Evolutionary conservation across 2,329 filamentous ascomycete species (phyloP).

Genomic region (Xylariaceae sp.): DNA sequence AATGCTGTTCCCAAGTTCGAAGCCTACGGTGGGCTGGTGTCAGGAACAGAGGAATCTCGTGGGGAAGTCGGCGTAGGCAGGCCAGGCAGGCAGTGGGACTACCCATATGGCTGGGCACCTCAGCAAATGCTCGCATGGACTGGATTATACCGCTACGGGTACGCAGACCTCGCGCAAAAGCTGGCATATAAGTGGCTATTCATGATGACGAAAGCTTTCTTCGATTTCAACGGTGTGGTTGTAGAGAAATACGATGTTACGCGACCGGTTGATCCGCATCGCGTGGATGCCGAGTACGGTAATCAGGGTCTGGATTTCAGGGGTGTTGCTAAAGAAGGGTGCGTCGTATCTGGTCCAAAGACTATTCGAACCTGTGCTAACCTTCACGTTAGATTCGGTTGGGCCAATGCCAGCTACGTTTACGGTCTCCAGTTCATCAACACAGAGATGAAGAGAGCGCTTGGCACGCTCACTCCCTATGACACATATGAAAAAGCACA

Average conservation of each 20-base stretch:
- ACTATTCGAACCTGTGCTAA: neutral
- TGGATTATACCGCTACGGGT: constrained; percentile 85
- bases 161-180: constrained; percentile 82
- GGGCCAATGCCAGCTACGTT: constrained; percentile 98
- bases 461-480: constrained; percentile 84
- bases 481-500: constrained; percentile 73
- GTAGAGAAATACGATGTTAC: constrained; percentile 99
- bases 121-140: constrained; percentile 99
- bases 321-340: constrained; percentile 94
- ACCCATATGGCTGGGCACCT: constrained; percentile 95
- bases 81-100: constrained; percentile 97
- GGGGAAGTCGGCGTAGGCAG: constrained; percentile 74
- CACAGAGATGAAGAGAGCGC: constrained; percentile 81
- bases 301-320: constrained; percentile 96
- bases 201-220: constrained; percentile 98
- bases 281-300: constrained; percentile 94
- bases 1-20: constrained; percentile 85
- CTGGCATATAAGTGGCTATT: constrained; percentile 95
- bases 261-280: constrained; percentile 80
- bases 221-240: constrained; percentile 96
- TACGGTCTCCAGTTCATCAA: constrained; percentile 87
- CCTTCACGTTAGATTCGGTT: constrained; percentile 70
- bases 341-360: constrained; percentile 12
- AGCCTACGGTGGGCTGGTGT: constrained; percentile 79
- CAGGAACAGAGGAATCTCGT: constrained; percentile 84